Evolutionary conservation across 345 rosid genomes (phyloP), one percentile per base, ranked within the genome.

Genomic region (Populus nigra): DNA sequence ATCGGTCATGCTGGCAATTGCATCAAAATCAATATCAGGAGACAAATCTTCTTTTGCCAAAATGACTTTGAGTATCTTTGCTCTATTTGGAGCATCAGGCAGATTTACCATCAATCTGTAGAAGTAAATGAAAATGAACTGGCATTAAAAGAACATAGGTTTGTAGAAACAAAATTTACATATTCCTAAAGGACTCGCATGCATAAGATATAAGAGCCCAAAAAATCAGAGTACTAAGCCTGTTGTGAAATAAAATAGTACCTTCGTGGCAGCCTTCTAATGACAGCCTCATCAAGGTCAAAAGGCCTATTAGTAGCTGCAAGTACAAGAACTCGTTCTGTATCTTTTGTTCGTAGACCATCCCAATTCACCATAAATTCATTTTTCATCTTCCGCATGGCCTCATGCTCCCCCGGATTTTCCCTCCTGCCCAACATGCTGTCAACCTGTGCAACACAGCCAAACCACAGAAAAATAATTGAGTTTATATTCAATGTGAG

Each of bases 361-460:
- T 92, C 99, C 98, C 97, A 96, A 80, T 92, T 88, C 71, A 90
- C 90, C 99, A 93, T 96, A 85, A 96, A 96, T 80, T 93, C 99
- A 81, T 93, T 92, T 81, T 92, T 95, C 93, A 93, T 93, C 90
- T 89, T 93, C 35, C 97, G 91, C 93, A 87, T 90, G 45, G 92
- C 91, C 87, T 93, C 99, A 78, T 93, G 92, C 86, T 93, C 99
- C 45, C 92, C 92, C 0, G 91, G 92, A 80, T 87, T 89, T 82
- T 90, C 97, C 77, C 98, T 84, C 78, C 92, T 88, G n/a, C 99
- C 96, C 84, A 95, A 77, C 99, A 95, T 91, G 89, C 97, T 92
- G 83, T 95, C 98, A 78, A 95, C 98, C 99, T 95, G 74, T 43
- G 81, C 68, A 76, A 29, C 27, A 71, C 73, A 80, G 65, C 59